Evolutionary conservation across 2,329 filamentous ascomycete species (phyloP), one percentile per base, ranked within the genome.

Genomic region (Fusarium sp.): DNA sequence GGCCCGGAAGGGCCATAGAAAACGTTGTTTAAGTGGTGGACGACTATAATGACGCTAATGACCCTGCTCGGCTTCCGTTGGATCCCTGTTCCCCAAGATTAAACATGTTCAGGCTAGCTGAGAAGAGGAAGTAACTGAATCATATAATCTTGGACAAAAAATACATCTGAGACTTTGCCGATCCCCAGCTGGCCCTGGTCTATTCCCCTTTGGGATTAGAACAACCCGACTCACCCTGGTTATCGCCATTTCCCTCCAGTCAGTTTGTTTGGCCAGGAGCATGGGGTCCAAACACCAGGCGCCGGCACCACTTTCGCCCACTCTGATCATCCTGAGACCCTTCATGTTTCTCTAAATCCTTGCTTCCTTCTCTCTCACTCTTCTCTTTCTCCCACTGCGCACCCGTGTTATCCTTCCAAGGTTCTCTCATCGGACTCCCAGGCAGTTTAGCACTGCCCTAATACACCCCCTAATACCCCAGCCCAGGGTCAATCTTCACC

Each of bases 11-110:
- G 49, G 54, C 53, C 55, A 57, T 50, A 37, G 59, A 55, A 60
- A 27, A 62, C 48, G 59, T 45, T 56, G 45, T 58, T 42, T 64
- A 53, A 66, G 66, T 65, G 69, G 71, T 72, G 45, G 71, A 65
- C 27, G 52, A 52, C 53, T 30, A 53, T 32, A 48, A 63, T 63
- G 49, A 58, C 73, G 70, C 68, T 68, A 68, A 33, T 48, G 66
- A 33, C 56, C 69, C 73, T 73, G 62, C 52, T 45, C 69, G 62
- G 68, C 69, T 69, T 66, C 73, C 71, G 73, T 54, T 63, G 23
- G 26, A 71, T 58, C 77, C 77, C 64, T 75, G 77, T 75, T 75
- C 67, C 71, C 67, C 75, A 75, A 78, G 67, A 78, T 78, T 78
- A 77, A 74, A 73, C 58, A 72, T 50, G 49, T 20, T 62, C 62